phyloP scores from a whole-genome alignment of 2,329 filamentous ascomycete genomes.

The Immersiporthe knoxdaviesiana region DNA sequence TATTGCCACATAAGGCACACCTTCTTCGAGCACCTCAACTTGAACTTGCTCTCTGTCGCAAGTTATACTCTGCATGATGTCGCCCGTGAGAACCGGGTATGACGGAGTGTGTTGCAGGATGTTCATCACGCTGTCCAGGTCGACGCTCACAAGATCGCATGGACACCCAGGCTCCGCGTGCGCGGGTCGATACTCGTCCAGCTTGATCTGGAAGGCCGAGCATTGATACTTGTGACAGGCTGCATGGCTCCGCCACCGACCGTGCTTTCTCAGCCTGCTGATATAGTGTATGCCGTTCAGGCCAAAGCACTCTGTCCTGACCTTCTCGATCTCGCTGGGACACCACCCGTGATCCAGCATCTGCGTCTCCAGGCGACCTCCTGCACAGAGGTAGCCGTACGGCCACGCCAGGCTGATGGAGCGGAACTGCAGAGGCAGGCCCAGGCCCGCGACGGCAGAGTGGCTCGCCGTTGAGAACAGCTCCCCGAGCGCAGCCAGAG shows the following conservation, averaged over 20 bases:
- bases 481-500: slow-evolving; percentile 38
- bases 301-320: slow-evolving; percentile 32
- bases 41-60: not conserved
- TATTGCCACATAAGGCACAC: not conserved
- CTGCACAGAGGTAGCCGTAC: slow-evolving; percentile 18
- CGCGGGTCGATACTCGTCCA: slow-evolving; percentile 34
- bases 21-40: not conserved
- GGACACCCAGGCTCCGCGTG: slow-evolving; percentile 33
- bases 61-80: not conserved
- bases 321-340: slow-evolving; percentile 38
- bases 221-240: slow-evolving; percentile 36
- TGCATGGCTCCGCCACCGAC: slow-evolving; percentile 32
- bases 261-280: slow-evolving; percentile 31
- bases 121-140: not conserved
- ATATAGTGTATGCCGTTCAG: slow-evolving; percentile 35
- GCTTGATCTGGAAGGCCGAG: slow-evolving; percentile 38
- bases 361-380: slow-evolving; percentile 31
- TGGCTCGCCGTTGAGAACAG: slow-evolving; percentile 31
- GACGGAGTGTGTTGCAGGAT: not conserved
- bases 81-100: not conserved
- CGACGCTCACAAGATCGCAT: slow-evolving; percentile 28
- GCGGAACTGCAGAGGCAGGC: slow-evolving; percentile 20
- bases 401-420: not conserved
- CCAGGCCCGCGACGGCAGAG: slow-evolving; percentile 20
- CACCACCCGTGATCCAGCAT: slow-evolving; percentile 41